Base-by-base conservation (phyloP, 2,329 filamentous ascomycete species). In the Huntiella moniliformis region DNA sequence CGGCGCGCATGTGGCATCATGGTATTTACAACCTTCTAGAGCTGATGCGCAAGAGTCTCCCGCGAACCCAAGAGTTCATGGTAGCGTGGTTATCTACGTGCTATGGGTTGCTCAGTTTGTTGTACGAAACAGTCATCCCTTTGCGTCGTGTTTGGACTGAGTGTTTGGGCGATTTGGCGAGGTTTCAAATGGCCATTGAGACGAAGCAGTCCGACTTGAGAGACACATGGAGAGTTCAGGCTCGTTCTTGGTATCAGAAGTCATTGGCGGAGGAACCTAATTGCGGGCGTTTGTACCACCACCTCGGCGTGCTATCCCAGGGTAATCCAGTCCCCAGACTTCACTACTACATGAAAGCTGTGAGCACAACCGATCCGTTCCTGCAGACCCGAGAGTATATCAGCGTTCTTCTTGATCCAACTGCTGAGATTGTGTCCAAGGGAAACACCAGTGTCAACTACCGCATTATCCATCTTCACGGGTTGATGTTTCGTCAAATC, bases 91-190 rank as follows among this genome's bases (percentile, higher is more conserved):
- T 96, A 1, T 92, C 92, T 51, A 61, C 88, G 12, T 80, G 86
- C 0, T 96, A 95, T 52, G 81, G 80, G 2, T 92, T 93, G 75
- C 84, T 95, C 72, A 80, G 83, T 0, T 61, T 95, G 0, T 61
- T 95, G 0, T 82, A 86, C 49, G 88, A 96, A 54, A 93, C 83
- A 0, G 83, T 94, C 0, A 77, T 82, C 0, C 68, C 73, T 0
- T 95, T 93, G 52, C 73, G 82, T 44, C 82, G 91, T 48, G 94
- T 83, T 0, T 96, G 88, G 88, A 83, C 93, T 6, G 88, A 95
- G 53, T 95, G 87, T 45, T 63, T 96, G 0, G 88, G 88, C 0
- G 87, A 96, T 56, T 61, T 96, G 0, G 81, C 79, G 0, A 68
- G 87, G 15, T 95, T 92, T 38, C 59, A 70, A 1, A 95, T 95